Conservation (phyloP, 257 asterid genomes). For the Solanum tarapatanum region DNA sequence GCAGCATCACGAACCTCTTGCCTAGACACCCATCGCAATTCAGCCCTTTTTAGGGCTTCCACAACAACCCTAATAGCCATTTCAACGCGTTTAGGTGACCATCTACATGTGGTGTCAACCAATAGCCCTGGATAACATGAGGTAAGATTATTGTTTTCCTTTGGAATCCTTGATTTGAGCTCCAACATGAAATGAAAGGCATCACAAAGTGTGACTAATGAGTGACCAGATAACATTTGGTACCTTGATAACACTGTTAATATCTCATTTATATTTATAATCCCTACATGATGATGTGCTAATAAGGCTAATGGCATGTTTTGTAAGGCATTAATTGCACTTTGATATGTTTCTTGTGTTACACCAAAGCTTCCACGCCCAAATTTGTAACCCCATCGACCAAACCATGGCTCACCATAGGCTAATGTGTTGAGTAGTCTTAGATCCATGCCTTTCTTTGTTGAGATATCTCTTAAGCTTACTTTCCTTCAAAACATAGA, state of each 20-base stretch:
- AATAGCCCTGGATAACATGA: slow-evolving; percentile 31
- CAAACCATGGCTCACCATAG: slow-evolving; percentile 82
- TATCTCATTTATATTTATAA: slow-evolving; percentile 22
- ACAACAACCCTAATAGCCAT: slow-evolving; percentile 91
- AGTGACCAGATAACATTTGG: slow-evolving; percentile 62
- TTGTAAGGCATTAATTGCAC: slow-evolving; percentile 50
- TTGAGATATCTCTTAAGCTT: slow-evolving; percentile 64
- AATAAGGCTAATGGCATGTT: slow-evolving; percentile 47
- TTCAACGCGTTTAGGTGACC: slow-evolving; percentile 93
- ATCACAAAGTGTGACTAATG: slow-evolving; percentile 48
- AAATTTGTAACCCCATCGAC: slow-evolving; percentile 64
- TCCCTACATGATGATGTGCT: slow-evolving; percentile 36
- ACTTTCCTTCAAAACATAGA: slow-evolving; percentile 43
- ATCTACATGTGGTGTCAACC: slow-evolving; percentile 76
- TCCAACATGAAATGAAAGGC: slow-evolving; percentile 69
- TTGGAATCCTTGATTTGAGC: slow-evolving; percentile 40
- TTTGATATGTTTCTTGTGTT: slow-evolving; percentile 37
- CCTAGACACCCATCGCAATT: slow-evolving; percentile 76
- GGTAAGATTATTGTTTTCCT: slow-evolving; percentile 21
- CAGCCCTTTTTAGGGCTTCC: slow-evolving; percentile 68
- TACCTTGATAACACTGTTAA: slow-evolving; percentile 46
- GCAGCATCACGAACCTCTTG: slow-evolving; percentile 86
- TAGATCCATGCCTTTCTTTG: slow-evolving; percentile 77
- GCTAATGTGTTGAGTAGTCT: slow-evolving; percentile 64
- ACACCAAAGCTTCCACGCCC: slow-evolving; percentile 74